Evolutionary conservation across 441 rosid species (phyloP), one percentile per base, ranked within the genome.

Genomic region (Francoa sonchifolia): DNA sequence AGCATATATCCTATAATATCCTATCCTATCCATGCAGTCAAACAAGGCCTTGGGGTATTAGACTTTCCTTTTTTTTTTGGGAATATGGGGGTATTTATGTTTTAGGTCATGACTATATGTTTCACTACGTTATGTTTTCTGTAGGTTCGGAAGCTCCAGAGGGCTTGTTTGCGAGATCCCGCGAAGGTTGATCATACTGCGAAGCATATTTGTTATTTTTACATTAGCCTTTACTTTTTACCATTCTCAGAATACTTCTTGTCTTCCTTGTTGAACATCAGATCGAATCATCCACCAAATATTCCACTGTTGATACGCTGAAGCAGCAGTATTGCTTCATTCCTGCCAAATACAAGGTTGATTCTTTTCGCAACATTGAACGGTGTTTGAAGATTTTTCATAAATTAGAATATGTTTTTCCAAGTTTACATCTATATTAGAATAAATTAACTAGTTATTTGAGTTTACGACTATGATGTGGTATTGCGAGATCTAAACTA

Each of bases 111-210:
- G 37, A 54, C 50, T 33, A 18, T 33, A 33, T 37, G n/a, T n/a
- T n/a, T n/a, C n/a, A n/a, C n/a, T 32, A 36, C 38, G 40, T 14
- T 39, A 7, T 58, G 54, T 35, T 36, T 50, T 23, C 41, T 59
- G 45, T 54, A 92, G 99, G 99, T 86, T 54, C 44, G 45, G 39
- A 90, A 86, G 74, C 96, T 90, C 38, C 88, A 90, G 60, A 82
- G 96, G 52, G 96, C 94, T 39, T 90, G 94, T 59, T 58, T 86
- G 44, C 73, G 73, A 54, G 78, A 83, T 66, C 99, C 96, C 46
- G 96, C 81, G 39, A 90, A 86, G 94, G 99, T 90, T 42, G 17
- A 27, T 50, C 50, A 22, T 36, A 8, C 21, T 39, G 27, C 18
- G 19, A 21, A 36, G 17, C 36, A 44, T 42, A 39, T 16, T n/a